Evolutionary conservation across 2,329 filamentous ascomycete genomes (phyloP).

Genomic region (Ophiocordyceps robertsii): DNA sequence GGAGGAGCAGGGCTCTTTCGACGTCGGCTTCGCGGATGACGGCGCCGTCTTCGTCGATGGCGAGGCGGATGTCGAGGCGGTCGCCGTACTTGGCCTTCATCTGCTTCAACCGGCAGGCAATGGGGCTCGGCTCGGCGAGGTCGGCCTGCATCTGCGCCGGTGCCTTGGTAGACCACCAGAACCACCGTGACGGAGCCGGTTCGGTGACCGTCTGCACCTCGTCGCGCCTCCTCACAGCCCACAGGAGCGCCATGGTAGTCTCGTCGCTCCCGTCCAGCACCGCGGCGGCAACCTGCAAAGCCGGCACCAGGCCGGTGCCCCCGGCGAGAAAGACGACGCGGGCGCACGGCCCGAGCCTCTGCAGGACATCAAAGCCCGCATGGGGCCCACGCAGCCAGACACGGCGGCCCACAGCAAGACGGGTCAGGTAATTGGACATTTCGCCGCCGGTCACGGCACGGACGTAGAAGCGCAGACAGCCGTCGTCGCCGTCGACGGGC

Average conservation of each 20-base stretch:
- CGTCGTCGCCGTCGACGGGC: slow-evolving; percentile 19
- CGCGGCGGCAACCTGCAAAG: slow-evolving; percentile 62
- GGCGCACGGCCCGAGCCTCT: slow-evolving; percentile 14
- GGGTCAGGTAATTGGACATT: slow-evolving; percentile 69
- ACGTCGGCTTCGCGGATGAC: slow-evolving; percentile 47
- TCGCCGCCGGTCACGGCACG: slow-evolving; percentile 70
- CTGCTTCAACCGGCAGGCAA: slow-evolving; percentile 49
- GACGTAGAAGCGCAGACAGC: slow-evolving; percentile 58
- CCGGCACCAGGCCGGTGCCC: slow-evolving; percentile 84
- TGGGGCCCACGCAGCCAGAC: slow-evolving; percentile 72
- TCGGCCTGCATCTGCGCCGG: slow-evolving; percentile 9
- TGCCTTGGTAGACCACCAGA: slow-evolving; percentile 11
- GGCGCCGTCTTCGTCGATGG: slow-evolving; percentile 66
- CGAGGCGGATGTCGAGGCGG: slow-evolving; percentile 55
- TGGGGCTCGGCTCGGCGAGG: slow-evolving; percentile 22
- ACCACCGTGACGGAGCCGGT: slow-evolving; percentile 1
- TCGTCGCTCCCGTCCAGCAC: slow-evolving; percentile 29
- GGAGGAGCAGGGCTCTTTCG: slow-evolving; percentile 12
- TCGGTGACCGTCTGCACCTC: slow-evolving; percentile 26
- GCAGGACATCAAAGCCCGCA: slow-evolving; percentile 44
- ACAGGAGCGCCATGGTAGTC: slow-evolving; percentile 54
- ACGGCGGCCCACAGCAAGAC: slow-evolving; percentile 44
- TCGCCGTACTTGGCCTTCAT: slow-evolving; percentile 45
- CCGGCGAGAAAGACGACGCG: slow-evolving; percentile 76
- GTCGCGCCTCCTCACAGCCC: slow-evolving; percentile 55